Evolutionary conservation across 2,329 filamentous ascomycete species (phyloP).

Genomic region (Colletotrichum australisinense): DNA sequence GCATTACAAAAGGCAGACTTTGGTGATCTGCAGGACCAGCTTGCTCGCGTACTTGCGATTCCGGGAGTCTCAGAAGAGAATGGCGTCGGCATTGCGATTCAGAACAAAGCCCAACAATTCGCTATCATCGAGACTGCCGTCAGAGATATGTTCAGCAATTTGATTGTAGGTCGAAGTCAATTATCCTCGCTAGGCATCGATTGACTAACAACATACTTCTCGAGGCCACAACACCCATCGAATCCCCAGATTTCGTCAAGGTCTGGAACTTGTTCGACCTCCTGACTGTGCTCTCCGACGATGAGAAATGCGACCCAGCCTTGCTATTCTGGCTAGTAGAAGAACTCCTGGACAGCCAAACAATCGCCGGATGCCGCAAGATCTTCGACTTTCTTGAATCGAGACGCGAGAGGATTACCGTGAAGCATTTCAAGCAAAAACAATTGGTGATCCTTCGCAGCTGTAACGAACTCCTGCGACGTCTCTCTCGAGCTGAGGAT

Average conservation of each 20-base stretch:
- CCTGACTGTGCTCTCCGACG: constrained; percentile 87
- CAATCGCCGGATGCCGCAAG: constrained; percentile 88
- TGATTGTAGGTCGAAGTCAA: constrained; percentile 70
- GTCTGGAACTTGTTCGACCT: constrained; percentile 97
- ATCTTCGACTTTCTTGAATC: constrained; percentile 98
- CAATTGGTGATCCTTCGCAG: constrained; percentile 89
- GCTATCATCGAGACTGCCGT: constrained; percentile 86
- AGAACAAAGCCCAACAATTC: constrained; percentile 62
- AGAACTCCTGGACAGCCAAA: constrained; percentile 95
- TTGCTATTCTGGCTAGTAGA: constrained; percentile 92
- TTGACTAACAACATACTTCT: constrained; percentile 19
- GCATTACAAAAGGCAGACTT: constrained; percentile 78
- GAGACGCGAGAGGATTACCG: constrained; percentile 86
- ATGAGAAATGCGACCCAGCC: constrained; percentile 80
- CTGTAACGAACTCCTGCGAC: constrained; percentile 94
- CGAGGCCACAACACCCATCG: constrained; percentile 80
- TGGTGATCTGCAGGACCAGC: constrained; percentile 57
- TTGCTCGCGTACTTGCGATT: constrained; percentile 49
- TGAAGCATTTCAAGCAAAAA: constrained; percentile 84
- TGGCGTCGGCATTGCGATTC: constrained; percentile 49
- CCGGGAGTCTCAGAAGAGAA: constrained; percentile 32
- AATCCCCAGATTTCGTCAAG: constrained; percentile 80
- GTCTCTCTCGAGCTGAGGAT: constrained; percentile 94
- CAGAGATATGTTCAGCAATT: constrained; percentile 81
- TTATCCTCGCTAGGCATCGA: background rate